Conservation (phyloP, 2,329 filamentous ascomycete species). For the Claviceps humidiphila region DNA sequence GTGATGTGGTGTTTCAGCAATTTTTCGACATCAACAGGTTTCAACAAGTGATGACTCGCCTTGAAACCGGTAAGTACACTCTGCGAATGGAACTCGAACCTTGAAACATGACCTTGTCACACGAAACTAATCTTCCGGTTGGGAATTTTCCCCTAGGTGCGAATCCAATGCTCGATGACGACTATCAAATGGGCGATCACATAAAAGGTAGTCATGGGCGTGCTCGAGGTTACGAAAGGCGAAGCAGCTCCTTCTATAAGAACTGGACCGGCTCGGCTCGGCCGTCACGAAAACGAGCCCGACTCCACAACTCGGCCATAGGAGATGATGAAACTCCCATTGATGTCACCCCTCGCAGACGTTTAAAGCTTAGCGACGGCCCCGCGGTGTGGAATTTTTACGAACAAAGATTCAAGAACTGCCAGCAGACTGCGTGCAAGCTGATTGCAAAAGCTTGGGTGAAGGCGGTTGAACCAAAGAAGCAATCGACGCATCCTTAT, state of each 20-base stretch:
- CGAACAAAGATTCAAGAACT: slow-evolving; percentile 45
- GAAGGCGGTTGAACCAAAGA: slow-evolving; percentile 62
- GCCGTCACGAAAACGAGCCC: slow-evolving; percentile 16
- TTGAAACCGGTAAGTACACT: slow-evolving; percentile 24
- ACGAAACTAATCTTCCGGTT: not conserved
- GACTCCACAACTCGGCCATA: slow-evolving; percentile 23
- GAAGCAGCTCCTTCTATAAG: slow-evolving; percentile 19
- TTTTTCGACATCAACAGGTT: slow-evolving; percentile 36
- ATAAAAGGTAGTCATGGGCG: slow-evolving; percentile 14
- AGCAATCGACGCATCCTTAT: slow-evolving; percentile 63
- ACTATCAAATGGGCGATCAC: slow-evolving; percentile 16
- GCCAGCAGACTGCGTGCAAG: slow-evolving; percentile 61
- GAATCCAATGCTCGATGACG: slow-evolving; percentile 21
- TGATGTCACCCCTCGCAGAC: slow-evolving; percentile 25
- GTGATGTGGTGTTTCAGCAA: slow-evolving; percentile 25
- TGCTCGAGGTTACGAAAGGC: slow-evolving; percentile 16
- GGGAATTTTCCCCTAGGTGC: slow-evolving; percentile 12
- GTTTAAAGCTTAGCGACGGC: slow-evolving; percentile 40
- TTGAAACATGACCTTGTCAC: not conserved
- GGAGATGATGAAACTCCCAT: slow-evolving; percentile 29
- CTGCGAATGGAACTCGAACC: not conserved
- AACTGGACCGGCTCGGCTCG: slow-evolving; percentile 20
- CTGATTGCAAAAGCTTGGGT: slow-evolving; percentile 64
- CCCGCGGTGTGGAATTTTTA: slow-evolving; percentile 47
- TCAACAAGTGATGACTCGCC: slow-evolving; percentile 22